Evolutionary conservation across 257 asterid genomes (phyloP).

Genomic region (Nicotiana knightiana): DNA sequence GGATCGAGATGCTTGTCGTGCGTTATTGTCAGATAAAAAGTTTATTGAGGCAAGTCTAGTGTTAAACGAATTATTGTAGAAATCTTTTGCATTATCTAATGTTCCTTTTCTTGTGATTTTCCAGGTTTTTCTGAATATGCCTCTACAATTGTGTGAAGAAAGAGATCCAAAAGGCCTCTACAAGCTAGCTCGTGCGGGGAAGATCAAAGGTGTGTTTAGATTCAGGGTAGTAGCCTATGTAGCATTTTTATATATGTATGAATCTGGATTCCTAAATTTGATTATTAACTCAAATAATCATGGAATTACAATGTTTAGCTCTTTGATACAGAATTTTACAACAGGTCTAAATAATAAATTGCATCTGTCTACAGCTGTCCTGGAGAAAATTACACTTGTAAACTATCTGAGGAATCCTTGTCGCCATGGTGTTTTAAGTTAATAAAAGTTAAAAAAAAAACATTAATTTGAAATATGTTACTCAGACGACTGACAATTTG

Average conservation of each 20-base stretch:
- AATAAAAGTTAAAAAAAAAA: not conserved
- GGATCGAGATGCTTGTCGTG: conserved; percentile 96
- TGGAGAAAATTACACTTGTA: not conserved
- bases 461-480: not conserved
- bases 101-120: not conserved
- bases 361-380: not conserved
- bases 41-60: conserved; percentile 69
- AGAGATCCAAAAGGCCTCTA: conserved; percentile 98
- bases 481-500: not conserved
- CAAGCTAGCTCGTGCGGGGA: conserved; percentile 96
- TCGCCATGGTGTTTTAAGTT: not conserved
- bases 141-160: conserved; percentile 78
- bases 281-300: not conserved
- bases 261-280: not conserved
- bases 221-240: not conserved
- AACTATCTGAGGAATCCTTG: not conserved
- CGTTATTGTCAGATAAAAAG: conserved; percentile 49
- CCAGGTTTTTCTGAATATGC: conserved; percentile 89
- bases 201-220: conserved; percentile 59
- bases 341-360: not conserved
- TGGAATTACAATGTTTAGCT: not conserved
- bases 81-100: conserved; percentile 2
- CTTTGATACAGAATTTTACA: not conserved
- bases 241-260: not conserved
- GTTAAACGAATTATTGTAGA: not conserved